phyloP scores from a whole-genome alignment of 2,329 filamentous ascomycete species.

The Calonectria fujianensis region DNA sequence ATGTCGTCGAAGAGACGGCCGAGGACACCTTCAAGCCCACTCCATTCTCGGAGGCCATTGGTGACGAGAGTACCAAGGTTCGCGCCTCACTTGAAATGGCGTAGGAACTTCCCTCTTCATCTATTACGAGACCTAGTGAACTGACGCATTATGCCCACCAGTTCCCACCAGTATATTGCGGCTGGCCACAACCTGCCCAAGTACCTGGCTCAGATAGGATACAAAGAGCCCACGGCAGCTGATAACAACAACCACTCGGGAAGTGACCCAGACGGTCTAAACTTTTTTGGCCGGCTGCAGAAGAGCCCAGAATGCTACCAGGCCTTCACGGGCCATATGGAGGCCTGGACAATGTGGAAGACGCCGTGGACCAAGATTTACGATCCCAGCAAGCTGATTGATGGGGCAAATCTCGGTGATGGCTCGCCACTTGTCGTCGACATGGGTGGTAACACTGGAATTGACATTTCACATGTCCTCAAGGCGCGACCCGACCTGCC shows the following conservation, averaged over 20 bases:
- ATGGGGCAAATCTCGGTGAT: conserved; percentile 30
- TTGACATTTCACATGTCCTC: conserved; percentile 44
- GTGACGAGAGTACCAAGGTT: conserved; percentile 47
- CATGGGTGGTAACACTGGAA: conserved; percentile 45
- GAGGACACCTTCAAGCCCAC: conserved; percentile 46
- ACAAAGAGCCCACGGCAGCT: conserved; percentile 40
- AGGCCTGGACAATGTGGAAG: conserved; percentile 47
- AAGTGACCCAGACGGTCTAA: conserved; percentile 42
- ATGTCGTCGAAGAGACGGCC: conserved; percentile 43
- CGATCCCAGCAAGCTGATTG: conserved; percentile 36
- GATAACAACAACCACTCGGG: conserved; percentile 38
- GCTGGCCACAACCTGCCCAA: conserved; percentile 45
- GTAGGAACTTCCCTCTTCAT: neutral
- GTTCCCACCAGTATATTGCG: conserved; percentile 46
- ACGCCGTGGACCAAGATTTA: conserved; percentile 49
- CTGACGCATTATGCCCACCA: conserved; percentile 9
- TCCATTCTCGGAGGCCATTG: conserved; percentile 42
- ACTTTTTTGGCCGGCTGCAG: conserved; percentile 46
- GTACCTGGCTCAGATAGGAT: conserved; percentile 41
- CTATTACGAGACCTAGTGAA: neutral
- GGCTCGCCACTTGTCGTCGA: conserved; percentile 44
- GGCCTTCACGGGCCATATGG: conserved; percentile 46
- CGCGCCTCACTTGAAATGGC: conserved; percentile 45
- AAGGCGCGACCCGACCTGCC: conserved; percentile 30
- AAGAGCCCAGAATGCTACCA: conserved; percentile 47